Evolutionary conservation across 2,329 filamentous ascomycete species (phyloP).

Genomic region (Curvularia sp.): DNA sequence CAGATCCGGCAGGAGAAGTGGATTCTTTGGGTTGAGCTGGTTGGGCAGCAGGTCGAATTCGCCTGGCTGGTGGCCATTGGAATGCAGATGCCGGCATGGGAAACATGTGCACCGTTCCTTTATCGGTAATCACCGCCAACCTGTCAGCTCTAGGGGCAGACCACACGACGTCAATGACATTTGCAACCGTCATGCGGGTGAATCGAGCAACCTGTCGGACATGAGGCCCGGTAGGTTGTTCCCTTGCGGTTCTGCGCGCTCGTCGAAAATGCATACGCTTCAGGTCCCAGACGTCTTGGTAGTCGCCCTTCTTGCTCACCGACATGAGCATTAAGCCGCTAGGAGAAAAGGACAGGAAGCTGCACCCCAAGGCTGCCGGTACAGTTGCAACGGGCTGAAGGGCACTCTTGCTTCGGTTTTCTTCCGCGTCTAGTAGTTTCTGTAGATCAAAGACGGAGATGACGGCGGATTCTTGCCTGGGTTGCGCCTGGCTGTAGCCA

Average conservation of each 20-base stretch:
- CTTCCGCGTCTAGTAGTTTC: conserved; percentile 58
- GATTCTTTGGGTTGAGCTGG: conserved; percentile 43
- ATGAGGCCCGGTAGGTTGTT: conserved; percentile 49
- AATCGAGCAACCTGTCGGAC: conserved; percentile 89
- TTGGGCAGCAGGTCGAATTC: conserved; percentile 40
- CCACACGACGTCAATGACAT: conserved; percentile 91
- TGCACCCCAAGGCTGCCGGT: conserved; percentile 74
- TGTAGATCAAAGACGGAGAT: conserved; percentile 78
- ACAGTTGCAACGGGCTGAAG: conserved; percentile 74
- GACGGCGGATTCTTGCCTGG: conserved; percentile 69
- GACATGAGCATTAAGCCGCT: conserved; percentile 77
- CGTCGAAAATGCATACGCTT: conserved; percentile 62
- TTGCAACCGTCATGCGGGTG: conserved; percentile 87
- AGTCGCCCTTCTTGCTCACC: conserved; percentile 82
- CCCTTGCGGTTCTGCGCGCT: conserved; percentile 39
- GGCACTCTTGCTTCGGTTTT: conserved; percentile 58
- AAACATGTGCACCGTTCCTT: conserved; percentile 92
- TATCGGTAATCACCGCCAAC: conserved; percentile 87
- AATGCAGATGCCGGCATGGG: conserved; percentile 84
- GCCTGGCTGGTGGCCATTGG: conserved; percentile 79
- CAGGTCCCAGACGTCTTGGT: conserved; percentile 82
- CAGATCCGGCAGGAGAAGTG: conserved; percentile 39
- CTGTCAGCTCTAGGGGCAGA: conserved; percentile 80
- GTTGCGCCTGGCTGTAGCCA: conserved; percentile 63
- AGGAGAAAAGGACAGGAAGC: conserved; percentile 79